Evolutionary conservation across 441 rosid genomes (phyloP).

Genomic region (Syzygium malaccense): DNA sequence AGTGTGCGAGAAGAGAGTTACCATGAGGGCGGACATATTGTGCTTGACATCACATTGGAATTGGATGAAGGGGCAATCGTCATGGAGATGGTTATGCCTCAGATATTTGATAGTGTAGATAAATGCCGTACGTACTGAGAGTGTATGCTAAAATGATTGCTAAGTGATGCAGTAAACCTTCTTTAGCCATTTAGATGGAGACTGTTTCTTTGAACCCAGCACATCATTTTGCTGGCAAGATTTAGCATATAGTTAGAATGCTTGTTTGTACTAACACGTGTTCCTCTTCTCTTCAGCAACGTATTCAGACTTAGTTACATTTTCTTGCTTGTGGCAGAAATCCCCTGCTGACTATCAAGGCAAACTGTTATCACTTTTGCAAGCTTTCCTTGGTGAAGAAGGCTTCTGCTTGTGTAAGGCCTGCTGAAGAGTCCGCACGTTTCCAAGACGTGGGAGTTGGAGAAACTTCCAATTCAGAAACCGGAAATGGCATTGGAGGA

Average conservation of each 20-base stretch:
- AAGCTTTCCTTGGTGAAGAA: constrained; percentile 75
- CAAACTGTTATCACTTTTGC: constrained; percentile 84
- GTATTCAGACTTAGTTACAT: background rate
- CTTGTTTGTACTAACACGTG: background rate
- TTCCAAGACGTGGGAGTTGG: constrained; percentile 16
- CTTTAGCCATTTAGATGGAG: background rate
- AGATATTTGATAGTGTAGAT: background rate
- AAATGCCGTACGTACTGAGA: background rate
- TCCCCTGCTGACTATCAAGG: constrained; percentile 46
- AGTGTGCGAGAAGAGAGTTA: background rate
- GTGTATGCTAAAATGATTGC: background rate
- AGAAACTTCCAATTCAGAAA: constrained; percentile 17
- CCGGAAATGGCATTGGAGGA: constrained; percentile 14
- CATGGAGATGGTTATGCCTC: background rate
- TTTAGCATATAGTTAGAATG: background rate
- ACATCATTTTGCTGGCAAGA: background rate
- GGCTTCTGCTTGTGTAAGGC: constrained; percentile 23
- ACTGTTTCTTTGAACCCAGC: background rate
- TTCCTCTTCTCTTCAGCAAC: background rate
- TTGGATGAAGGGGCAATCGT: background rate
- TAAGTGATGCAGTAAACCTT: background rate
- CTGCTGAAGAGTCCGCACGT: constrained; percentile 13
- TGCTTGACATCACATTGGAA: background rate
- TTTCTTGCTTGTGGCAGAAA: constrained; percentile 28
- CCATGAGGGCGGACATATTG: background rate